Evolutionary conservation across 2,329 filamentous ascomycete species (phyloP), one percentile per base, ranked within the genome.

Genomic region (Microdochium bolleyi): DNA sequence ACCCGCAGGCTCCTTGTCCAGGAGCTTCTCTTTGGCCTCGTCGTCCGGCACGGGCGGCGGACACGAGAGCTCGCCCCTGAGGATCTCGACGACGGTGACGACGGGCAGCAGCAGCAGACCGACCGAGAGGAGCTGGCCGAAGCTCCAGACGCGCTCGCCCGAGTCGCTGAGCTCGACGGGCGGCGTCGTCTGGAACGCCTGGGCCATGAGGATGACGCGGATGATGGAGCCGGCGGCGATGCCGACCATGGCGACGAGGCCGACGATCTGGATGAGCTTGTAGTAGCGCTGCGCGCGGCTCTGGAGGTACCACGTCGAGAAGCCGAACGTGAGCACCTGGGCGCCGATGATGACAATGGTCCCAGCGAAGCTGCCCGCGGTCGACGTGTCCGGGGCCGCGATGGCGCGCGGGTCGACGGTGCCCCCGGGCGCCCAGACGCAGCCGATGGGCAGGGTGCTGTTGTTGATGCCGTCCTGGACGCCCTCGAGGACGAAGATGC

Each of bases 231-330:
- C 82, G 21, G 83, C 67, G 10, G 81, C 81, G 57, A 82, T 79
- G 11, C 70, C 80, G 1, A 69, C 66, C 70, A 82, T 83, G n/a
- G 82, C 66, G 7, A 78, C 58, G 30, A 84, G 64, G 1, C 83
- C 79, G 0, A 73, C 67, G 2, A 76, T 64, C 65, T 80, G 82
- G 13, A 83, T 70, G 2, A 63, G 61, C 57, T 75, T 79, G 61
- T 83, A 77, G 68, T 80, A 84, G 25, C 68, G 69, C 55, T 79
- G 76, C 19, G 67, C 62, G 19, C 77, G 73, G 55, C 72, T 75
- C 61, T 87, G 83, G 37, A 87, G 69, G 60, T 86, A 87, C 80
- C 80, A 86, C 0, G 82, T 83, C 0, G 79, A 77, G 1, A 84
- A 66, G 1, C 66, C 68, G 58, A 87, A 87, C 22, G 86, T 73